Conservation (phyloP, 805 yeast genomes). For the Saturnispora sekii region DNA sequence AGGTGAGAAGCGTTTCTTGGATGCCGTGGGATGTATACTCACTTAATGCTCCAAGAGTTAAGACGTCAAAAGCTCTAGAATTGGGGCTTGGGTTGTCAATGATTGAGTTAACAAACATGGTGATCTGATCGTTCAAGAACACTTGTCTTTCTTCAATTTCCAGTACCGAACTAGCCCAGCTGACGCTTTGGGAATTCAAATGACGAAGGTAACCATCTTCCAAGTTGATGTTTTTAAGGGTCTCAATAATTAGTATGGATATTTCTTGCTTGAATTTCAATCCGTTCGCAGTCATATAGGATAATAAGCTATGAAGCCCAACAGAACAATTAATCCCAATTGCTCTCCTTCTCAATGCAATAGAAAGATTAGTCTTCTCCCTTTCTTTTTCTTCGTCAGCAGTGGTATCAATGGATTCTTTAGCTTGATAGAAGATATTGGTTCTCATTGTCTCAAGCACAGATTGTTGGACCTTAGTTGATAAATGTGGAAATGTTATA, state of each 20-base stretch:
- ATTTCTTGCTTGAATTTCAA: constrained; percentile 18
- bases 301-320: constrained; percentile 48
- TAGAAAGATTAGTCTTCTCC: constrained; percentile 8
- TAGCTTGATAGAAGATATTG: constrained; percentile 34
- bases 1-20: constrained; percentile 46
- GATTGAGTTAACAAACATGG: constrained; percentile 52
- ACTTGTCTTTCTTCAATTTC: constrained; percentile 10
- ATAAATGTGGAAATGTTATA: constrained; percentile 56
- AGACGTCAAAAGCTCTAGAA: constrained; percentile 48
- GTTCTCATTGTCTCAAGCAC: constrained; percentile 72
- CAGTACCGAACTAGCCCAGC: constrained; percentile 22
- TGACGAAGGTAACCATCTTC: constrained; percentile 16
- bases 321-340: constrained; percentile 52
- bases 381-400: constrained; percentile 11
- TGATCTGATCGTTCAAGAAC: constrained; percentile 31
- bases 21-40: constrained; percentile 26
- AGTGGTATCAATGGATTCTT: constrained; percentile 11
- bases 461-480: constrained; percentile 76
- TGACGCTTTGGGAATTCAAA: constrained; percentile 27
- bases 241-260: constrained; percentile 20
- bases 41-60: constrained; percentile 30
- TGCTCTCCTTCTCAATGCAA: constrained; percentile 31
- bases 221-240: constrained; percentile 19
- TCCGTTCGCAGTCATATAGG: constrained; percentile 17
- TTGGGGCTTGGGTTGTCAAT: constrained; percentile 57